Evolutionary conservation across 148 eudicot species (phyloP), one percentile per base, ranked within the genome.

Genomic region (Talinum fruticosum): DNA sequence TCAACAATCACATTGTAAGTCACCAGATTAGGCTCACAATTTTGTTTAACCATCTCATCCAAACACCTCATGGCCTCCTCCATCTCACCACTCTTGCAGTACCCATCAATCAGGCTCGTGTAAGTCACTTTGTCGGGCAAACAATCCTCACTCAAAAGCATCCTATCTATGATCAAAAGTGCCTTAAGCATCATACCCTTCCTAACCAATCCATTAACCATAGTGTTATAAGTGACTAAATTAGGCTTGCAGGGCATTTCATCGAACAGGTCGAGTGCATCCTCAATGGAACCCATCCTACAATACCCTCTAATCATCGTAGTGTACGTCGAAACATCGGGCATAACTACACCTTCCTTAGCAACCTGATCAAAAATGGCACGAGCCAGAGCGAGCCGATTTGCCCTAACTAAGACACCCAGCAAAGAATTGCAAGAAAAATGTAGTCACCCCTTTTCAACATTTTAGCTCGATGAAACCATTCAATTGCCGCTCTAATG

Each of bases 211-310:
- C 78, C 78, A 74, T 12, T 4, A 8, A 79, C 70, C 23, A 79
- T 2, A 26, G 34, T 68, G 44, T 45, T 61, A 74, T 51, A 74
- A 51, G 59, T 74, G 73, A 67, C 33, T 51, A 19, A 13, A 54
- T 68, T 68, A 10, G 74, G 68, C 16, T 18, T 23, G 8, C 68
- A 66, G 1, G 5, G 30, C 88, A 88, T 84, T 83, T 83, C 80
- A 75, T 86, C 91, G 69, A 88, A 88, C 85, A 88, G 72, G 75
- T 83, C 81, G 69, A 16, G 44, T 19, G 87, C 88, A 84, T 82
- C 72, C 44, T 54, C 74, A 53, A 74, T 16, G 26, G 0, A 67
- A 2, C 82, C 78, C 30, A 74, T 29, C 45, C 36, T 67, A 41
- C 78, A 79, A 37, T 66, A 79, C 44, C 82, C 82, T 51, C 68